Percentiles rank a stretch among this genome's conserved stretches.
These are phyloP conservation scores for Evernia prunastri DNA, from an alignment of 495 filamentous ascomycete genomes.

Conservation along the genomic window DNA sequence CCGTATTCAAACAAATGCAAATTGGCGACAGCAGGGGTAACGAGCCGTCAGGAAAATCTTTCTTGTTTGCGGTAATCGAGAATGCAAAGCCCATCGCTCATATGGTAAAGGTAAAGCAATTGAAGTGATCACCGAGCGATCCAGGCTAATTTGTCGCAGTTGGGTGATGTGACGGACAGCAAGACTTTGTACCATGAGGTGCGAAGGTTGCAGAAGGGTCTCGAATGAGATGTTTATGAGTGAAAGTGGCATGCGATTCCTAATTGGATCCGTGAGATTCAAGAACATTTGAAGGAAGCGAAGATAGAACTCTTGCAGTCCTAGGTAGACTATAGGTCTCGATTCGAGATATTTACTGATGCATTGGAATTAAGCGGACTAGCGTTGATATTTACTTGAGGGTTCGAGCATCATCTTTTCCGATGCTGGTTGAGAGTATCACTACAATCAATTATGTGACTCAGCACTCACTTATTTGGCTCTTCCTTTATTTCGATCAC, in stretches of 20 bases:
- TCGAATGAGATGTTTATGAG: background rate
- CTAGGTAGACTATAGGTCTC: background rate
- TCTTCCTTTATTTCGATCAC: constrained; percentile 27
- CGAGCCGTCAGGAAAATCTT: constrained; percentile 46
- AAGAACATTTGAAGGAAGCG: background rate
- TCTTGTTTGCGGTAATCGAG: constrained; percentile 57
- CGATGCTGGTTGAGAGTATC: background rate
- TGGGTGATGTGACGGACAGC: constrained; percentile 36
- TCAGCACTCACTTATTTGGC: constrained; percentile 17
- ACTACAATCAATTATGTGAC: too few relatives aligned
- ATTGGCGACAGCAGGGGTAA: constrained; percentile 54
- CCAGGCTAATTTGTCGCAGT: constrained; percentile 33
- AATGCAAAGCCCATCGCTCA: constrained; percentile 53
- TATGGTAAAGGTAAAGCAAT: constrained; percentile 60
- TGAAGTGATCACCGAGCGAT: constrained; percentile 10
- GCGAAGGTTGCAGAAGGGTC: constrained; percentile 28
- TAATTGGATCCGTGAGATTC: background rate
- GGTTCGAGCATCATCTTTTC: background rate
- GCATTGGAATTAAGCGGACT: background rate
- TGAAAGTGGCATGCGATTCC: background rate
- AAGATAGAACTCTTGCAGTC: background rate
- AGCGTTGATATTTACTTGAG: background rate
- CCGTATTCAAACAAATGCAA: constrained; percentile 64
- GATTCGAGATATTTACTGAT: background rate
- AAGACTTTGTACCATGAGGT: constrained; percentile 40